These are phyloP conservation scores for Phytophthora rubi DNA, from an alignment of 352 stramenopile species.

Conservation along the genomic window DNA sequence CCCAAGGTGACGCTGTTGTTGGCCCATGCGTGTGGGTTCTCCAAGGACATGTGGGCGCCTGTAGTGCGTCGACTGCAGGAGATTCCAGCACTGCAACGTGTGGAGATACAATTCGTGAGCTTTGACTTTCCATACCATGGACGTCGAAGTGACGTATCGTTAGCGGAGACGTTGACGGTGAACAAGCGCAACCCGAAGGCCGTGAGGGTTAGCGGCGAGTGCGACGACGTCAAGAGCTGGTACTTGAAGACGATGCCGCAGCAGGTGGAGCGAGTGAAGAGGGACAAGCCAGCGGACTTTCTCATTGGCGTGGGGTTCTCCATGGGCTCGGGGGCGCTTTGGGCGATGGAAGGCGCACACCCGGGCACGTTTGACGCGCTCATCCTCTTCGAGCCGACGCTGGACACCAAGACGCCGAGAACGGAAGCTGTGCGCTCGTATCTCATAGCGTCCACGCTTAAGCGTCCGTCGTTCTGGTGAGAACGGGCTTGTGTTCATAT, in stretches of 20 bases:
- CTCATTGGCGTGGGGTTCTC: conserved; percentile 54
- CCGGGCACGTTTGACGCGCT: conserved; percentile 52
- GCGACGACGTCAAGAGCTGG: conserved; percentile 24
- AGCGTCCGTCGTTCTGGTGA: conserved; percentile 29
- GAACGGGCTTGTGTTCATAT: neutral
- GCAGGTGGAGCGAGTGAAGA: conserved; percentile 10
- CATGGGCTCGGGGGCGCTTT: conserved; percentile 43
- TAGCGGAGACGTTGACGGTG: conserved; percentile 28
- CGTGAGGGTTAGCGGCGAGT: conserved; percentile 18
- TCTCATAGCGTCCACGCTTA: conserved; percentile 32
- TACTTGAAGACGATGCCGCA: conserved; percentile 16
- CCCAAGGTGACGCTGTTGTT: conserved; percentile 43
- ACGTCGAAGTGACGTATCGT: conserved; percentile 19
- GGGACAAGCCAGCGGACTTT: conserved; percentile 16
- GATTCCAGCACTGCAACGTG: conserved; percentile 22
- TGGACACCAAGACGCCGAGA: conserved; percentile 29
- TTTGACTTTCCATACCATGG: conserved; percentile 52
- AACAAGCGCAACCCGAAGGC: conserved; percentile 25
- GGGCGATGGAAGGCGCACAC: conserved; percentile 35
- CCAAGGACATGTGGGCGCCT: conserved; percentile 48
- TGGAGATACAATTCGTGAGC: conserved; percentile 33
- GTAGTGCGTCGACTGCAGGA: conserved; percentile 34
- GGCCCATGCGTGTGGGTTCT: conserved; percentile 47
- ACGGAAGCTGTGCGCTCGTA: conserved; percentile 32
- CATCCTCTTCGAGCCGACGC: conserved; percentile 49